phyloP scores from a whole-genome alignment of 148 eudicot genomes.

The Rhododendron williamsianum region DNA sequence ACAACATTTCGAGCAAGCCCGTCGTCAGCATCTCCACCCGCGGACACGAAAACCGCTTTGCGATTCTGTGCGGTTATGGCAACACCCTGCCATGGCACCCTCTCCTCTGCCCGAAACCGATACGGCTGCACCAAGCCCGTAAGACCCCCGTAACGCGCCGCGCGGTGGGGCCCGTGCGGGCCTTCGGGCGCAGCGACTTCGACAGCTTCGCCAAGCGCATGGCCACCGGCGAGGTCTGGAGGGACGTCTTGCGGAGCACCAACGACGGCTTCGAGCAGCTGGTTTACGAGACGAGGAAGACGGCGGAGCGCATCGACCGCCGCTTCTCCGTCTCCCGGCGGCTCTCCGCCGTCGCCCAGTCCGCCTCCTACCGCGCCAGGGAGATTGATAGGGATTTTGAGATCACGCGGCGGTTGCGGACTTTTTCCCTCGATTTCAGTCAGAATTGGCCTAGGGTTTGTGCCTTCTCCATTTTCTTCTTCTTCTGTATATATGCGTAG shows the following conservation, averaged over 20 bases:
- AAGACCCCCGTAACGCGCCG: constrained; percentile 10
- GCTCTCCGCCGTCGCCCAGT: constrained; percentile 40
- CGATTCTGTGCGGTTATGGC: constrained; percentile 19
- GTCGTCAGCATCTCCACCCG: neutral
- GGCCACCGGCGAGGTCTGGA: constrained; percentile 66
- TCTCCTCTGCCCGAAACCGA: constrained; percentile 20
- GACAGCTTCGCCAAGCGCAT: constrained; percentile 66
- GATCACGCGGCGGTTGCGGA: constrained; percentile 59
- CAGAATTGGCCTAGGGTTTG: constrained; percentile 78
- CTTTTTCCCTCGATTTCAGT: constrained; percentile 59
- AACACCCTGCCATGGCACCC: constrained; percentile 48
- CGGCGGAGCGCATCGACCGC: constrained; percentile 81
- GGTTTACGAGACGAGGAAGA: constrained; percentile 62
- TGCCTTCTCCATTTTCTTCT: neutral
- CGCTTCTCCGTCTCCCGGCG: constrained; percentile 52
- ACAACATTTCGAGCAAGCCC: neutral
- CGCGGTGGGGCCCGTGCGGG: constrained; percentile 14
- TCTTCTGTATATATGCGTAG: neutral
- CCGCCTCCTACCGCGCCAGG: constrained; percentile 57
- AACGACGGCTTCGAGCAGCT: constrained; percentile 78
- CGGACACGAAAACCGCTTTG: neutral
- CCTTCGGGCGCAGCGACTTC: constrained; percentile 68
- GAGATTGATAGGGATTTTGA: constrained; percentile 72
- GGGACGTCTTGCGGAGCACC: constrained; percentile 65
- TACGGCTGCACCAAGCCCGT: constrained; percentile 1